Evolutionary conservation across 768 basidiomycete genomes (phyloP), one percentile per base, ranked within the genome.

Genomic region (Tylopilus sp.): DNA sequence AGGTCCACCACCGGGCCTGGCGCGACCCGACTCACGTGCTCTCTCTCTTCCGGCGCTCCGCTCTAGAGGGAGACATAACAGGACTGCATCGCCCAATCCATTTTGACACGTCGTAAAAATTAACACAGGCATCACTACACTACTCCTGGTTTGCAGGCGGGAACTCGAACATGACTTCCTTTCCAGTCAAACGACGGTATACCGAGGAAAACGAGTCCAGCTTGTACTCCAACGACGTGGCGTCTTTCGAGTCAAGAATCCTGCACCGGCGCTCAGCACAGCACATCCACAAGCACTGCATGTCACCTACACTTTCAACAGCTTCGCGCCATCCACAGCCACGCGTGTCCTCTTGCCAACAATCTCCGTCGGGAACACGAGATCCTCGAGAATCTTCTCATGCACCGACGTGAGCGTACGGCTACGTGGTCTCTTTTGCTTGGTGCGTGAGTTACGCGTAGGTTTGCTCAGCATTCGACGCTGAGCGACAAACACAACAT

Each of bases 171-270:
- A 88, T 85, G 52, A 97, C 95, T 57, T 98, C 95, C 80, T 97
- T 98, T 70, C 95, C 95, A 58, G 94, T 95, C 70, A 97, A 76
- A 57, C 88, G 83, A 67, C 88, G 89, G 82, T 97, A 98, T 57
- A 98, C 91, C 38, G 92, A 94, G 44, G 95, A 89, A 80, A 98
- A 99, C 57, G 95, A 95, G 77, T 99, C 97, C 63, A 98, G 82
- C 83, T 99, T 99, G 88, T 99, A 98, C 80, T 98, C 97, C 69
- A 98, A 81, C 66, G 92, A 90, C 71, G 94, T 98, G 50, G 93
- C 84, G 69, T 99, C 97, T 74, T 98, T 98, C 59, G 92, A 79
- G 80, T 99, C 97, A 60, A 99, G 88, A 80, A 94, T 88, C 61
- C 95, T 98, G 53, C 26, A 18, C 26, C 44, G 46, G 13, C 53